Base-by-base conservation (phyloP, 352 stramenopile genomes). In the Pythium chondricola region DNA sequence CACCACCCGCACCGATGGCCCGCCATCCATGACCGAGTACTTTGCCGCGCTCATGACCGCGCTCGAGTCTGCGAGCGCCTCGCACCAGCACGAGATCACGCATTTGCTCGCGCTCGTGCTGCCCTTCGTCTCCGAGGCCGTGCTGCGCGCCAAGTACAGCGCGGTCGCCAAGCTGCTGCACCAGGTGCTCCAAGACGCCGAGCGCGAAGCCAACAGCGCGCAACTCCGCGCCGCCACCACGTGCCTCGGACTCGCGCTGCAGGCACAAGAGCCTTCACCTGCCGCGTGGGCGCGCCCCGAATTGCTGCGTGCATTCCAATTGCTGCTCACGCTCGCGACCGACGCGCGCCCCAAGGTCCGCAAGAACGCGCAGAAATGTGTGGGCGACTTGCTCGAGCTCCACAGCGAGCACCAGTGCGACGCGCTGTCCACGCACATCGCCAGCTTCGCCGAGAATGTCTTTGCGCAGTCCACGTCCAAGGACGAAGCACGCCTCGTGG, bases 11-110 rank as follows among this genome's bases (percentile, higher is more conserved):
- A 35, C 37, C 2, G n/a, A n/a, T n/a, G n/a, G n/a, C n/a, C 17
- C 33, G 48, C 56, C 75, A 43, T 85, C 80, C n/a, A 71, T 69
- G 54, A 89, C 79, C 26, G 83, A 93, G 68, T 93, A 93, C 55
- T 93, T 93, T 48, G 83, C 83, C 11, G 79, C 83, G 48, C 69
- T 93, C 46, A 92, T 93, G 83, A 93, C 83, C 16, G 83, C 77
- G 42, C 67, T 93, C 45, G 83, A 93, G 58, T 76, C 79, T 1
- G 76, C 74, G 5, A 68, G 69, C 21, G 66, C 71, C 40, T 82
- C 80, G 37, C 83, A 93, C 51, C 72, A 84, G 43, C 72, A 88
- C 48, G 78, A 93, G 54, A 72, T 91, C 46, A 59, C 78, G 41
- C 74, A 88, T 56, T 56, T 93, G 47, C 71, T 93, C 38, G 69